A percentile compares a stretch with the other conserved stretches of the same genome.
Evolutionary conservation across 495 filamentous ascomycete species (phyloP).

Genomic region (Ascobolus immersus): DNA sequence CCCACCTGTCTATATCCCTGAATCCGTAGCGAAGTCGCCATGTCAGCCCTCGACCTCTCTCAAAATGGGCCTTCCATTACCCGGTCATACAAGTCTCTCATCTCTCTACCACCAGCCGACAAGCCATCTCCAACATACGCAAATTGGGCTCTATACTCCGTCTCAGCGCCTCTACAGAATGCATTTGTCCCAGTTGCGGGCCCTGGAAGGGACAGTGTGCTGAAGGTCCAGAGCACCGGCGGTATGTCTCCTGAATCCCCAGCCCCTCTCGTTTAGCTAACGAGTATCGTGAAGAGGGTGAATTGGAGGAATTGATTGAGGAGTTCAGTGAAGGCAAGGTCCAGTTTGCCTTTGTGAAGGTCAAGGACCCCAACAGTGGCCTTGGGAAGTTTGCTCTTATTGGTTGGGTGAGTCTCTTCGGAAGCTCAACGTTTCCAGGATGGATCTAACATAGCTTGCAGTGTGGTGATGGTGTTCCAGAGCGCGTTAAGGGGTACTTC

Average conservation of each 20-base stretch:
- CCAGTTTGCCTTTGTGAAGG: slow-evolving; percentile 89
- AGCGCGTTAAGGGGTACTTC: slow-evolving; percentile 93
- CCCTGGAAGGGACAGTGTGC: slow-evolving; percentile 64
- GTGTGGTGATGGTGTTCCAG: slow-evolving; percentile 93
- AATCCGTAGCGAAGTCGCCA: slow-evolving; percentile 23
- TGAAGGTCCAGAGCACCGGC: slow-evolving; percentile 81
- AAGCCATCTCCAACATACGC: slow-evolving; percentile 35
- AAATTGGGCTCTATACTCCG: slow-evolving; percentile 78
- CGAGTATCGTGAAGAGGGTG: slow-evolving; percentile 40
- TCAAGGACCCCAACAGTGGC: slow-evolving; percentile 78
- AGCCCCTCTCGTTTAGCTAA: neutral
- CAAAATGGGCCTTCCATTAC: slow-evolving; percentile 75
- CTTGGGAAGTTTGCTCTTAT: slow-evolving; percentile 84
- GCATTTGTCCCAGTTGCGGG: slow-evolving; percentile 80
- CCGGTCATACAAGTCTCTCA: slow-evolving; percentile 69
- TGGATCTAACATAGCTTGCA: slow-evolving; percentile 12
- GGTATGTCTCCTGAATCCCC: slow-evolving; percentile 26
- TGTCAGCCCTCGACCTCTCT: slow-evolving; percentile 84
- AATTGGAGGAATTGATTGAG: slow-evolving; percentile 80
- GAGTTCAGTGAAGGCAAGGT: slow-evolving; percentile 92
- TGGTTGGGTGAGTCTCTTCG: slow-evolving; percentile 35
- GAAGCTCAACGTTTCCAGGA: neutral
- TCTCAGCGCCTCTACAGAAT: slow-evolving; percentile 67
- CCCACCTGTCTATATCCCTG: slow-evolving; percentile 1
- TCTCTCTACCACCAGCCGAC: slow-evolving; percentile 43